A percentile compares a stretch with the other conserved stretches of the same genome.
phyloP scores from a whole-genome alignment of 176 grass and related monocot genomes.

The Elaeis guineensis region DNA sequence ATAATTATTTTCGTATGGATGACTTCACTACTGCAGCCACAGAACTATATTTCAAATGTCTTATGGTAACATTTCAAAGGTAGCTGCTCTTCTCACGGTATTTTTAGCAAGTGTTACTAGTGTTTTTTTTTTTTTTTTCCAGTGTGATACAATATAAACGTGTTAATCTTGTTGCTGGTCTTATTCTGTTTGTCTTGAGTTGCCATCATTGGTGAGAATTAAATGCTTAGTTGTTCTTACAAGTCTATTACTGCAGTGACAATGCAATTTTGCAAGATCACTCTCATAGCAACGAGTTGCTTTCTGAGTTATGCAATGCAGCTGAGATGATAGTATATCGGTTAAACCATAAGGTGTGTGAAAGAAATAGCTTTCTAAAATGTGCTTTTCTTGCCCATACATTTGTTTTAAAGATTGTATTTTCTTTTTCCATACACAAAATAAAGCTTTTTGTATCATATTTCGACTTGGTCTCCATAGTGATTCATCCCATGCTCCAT shows the following conservation, averaged over 20 bases:
- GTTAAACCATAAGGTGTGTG: slow-evolving; percentile 56
- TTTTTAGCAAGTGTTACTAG: too few species aligned
- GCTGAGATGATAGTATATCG: slow-evolving; percentile 47
- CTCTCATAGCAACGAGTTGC: slow-evolving; percentile 30
- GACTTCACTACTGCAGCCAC: slow-evolving; percentile 50
- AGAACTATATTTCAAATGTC: slow-evolving; percentile 55
- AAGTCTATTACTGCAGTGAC: slow-evolving; percentile 25
- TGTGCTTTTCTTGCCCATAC: background rate
- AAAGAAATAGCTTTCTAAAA: background rate
- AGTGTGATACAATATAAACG: too few species aligned
- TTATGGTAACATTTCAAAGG: slow-evolving; percentile 57
- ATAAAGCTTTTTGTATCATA: background rate
- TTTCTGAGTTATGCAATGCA: slow-evolving; percentile 62
- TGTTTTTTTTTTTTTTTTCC: too few species aligned
- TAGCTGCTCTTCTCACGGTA: slow-evolving; percentile 6
- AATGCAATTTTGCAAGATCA: slow-evolving; percentile 29
- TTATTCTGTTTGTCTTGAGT: too few species aligned
- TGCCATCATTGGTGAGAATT: too few species aligned
- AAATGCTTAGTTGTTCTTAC: slow-evolving; percentile 2
- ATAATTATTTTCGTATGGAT: slow-evolving; percentile 64
- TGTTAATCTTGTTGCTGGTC: too few species aligned
- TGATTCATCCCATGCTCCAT: slow-evolving; percentile 6
- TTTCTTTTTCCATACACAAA: too few species aligned
- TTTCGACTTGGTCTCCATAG: slow-evolving; percentile 9
- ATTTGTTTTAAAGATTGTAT: background rate